Evolutionary conservation across 495 filamentous ascomycete species (phyloP), one percentile per base, ranked within the genome.

Genomic region (Immersiella caudata): DNA sequence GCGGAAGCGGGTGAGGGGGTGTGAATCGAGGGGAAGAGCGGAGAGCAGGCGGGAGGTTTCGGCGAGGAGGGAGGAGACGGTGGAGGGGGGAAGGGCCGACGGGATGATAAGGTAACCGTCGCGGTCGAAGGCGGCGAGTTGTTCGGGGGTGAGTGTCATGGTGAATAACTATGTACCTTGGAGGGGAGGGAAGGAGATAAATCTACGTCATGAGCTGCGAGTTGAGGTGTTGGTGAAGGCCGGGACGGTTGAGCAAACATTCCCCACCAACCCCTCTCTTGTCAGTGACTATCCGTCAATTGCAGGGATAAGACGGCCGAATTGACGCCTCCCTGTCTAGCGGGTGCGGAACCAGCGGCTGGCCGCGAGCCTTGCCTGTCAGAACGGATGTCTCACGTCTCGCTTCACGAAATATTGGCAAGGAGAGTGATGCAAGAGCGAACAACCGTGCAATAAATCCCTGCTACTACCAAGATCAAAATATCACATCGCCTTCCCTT

Each of bases 41-140:
- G 88, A 79, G 61, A 99, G 91, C 66, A 97, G 86, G 36, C 79
- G 73, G 72, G 89, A 80, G 12, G 93, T 94, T 79, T 94, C 90
- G 59, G 71, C 70, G 7, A 98, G 85, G n/a, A 97, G 87, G 33
- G 84, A 76, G 40, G 82, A 62, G 27, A 93, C 87, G 52, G 90
- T 91, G 2, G 78, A 71, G 0, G 83, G 80, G 12, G 83, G 80
- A 25, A 99, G 88, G 70, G 90, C 94, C 74, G 89, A 74, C 1
- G 92, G 93, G 74, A 99, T 86, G 71, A 99, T 83, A 60, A 97
- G 88, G 80, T 96, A 99, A 78, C 95, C 95, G 79, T 97, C 90
- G 40, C 86, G 79, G 60, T 90, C 70, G 84, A 93, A 99, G 70
- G 81, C 83, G 20, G 82, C 72, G 21, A 96, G 80, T 75, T 99